These are phyloP conservation scores for Mycena leptocephala DNA, from an alignment of 768 basidiomycete species.

Conservation along the genomic window DNA sequence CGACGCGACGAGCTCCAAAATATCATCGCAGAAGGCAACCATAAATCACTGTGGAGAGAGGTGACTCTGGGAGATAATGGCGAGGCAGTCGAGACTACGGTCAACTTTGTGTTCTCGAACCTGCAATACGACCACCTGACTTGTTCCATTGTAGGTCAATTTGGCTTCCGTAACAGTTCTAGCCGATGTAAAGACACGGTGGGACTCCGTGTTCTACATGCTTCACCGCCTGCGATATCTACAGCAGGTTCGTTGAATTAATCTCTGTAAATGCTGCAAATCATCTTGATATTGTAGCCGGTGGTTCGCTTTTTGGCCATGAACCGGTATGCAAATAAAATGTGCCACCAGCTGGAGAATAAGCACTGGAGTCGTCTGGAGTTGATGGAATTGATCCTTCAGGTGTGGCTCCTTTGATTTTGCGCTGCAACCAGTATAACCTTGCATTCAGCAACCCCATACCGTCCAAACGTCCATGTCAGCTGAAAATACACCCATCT, in stretches of 20 bases:
- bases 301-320: conserved; percentile 20
- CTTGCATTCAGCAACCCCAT: conserved; percentile 29
- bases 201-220: too few species aligned
- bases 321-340: conserved; percentile 27
- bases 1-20: conserved; percentile 28
- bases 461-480: conserved; percentile 36
- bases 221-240: conserved; percentile 28
- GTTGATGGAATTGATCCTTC: conserved; percentile 36
- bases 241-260: conserved; percentile 17
- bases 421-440: neutral
- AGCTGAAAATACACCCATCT: conserved; percentile 35
- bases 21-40: conserved; percentile 30
- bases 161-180: conserved; percentile 13
- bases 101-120: neutral
- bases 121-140: too few species aligned
- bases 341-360: conserved; percentile 17
- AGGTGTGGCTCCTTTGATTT: neutral
- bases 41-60: neutral
- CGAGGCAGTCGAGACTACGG: neutral
- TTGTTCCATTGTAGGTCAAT: too few species aligned
- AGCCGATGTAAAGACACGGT: conserved; percentile 32
- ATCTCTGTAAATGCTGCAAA: neutral
- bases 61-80: neutral
- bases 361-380: conserved; percentile 33
- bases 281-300: neutral